phyloP scores from a whole-genome alignment of 345 rosid genomes.

The Linum tenue region DNA sequence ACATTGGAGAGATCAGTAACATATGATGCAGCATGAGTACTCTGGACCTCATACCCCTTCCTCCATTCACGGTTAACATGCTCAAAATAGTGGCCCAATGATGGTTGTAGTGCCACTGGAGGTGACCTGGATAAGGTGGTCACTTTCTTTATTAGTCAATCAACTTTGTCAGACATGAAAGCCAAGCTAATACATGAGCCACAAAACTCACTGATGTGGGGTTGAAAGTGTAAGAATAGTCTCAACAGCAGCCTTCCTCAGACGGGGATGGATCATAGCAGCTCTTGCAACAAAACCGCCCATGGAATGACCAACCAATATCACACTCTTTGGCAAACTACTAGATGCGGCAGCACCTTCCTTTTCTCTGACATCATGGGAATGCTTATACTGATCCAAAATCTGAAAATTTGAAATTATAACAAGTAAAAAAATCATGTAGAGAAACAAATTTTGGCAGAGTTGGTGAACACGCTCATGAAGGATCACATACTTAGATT shows the following conservation, averaged over 20 bases:
- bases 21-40: conserved; percentile 38
- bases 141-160: conserved; percentile 19
- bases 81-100: conserved; percentile 76
- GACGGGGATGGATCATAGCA: conserved; percentile 69
- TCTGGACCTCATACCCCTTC: conserved; percentile 59
- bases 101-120: conserved; percentile 95
- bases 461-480: too few relatives aligned
- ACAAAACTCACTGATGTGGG: conserved; percentile 81
- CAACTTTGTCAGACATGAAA: conserved; percentile 14
- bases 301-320: conserved; percentile 97
- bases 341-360: conserved; percentile 67
- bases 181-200: conserved; percentile 13
- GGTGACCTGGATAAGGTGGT: conserved; percentile 68
- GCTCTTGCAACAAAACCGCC: conserved; percentile 99
- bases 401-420: conserved; percentile 42
- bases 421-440: conserved; percentile 3
- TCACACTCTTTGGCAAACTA: conserved; percentile 67
- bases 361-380: conserved; percentile 52
- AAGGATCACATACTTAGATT: too few relatives aligned
- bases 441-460: neutral
- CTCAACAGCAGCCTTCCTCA: conserved; percentile 72
- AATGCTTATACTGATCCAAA: conserved; percentile 81
- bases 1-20: conserved; percentile 63
- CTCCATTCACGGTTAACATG: conserved; percentile 76
- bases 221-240: conserved; percentile 89